A percentile compares a stretch with the other conserved stretches of the same genome.
Conservation (phyloP, 169 alveolate species). For the Plasmodium coatneyi region DNA sequence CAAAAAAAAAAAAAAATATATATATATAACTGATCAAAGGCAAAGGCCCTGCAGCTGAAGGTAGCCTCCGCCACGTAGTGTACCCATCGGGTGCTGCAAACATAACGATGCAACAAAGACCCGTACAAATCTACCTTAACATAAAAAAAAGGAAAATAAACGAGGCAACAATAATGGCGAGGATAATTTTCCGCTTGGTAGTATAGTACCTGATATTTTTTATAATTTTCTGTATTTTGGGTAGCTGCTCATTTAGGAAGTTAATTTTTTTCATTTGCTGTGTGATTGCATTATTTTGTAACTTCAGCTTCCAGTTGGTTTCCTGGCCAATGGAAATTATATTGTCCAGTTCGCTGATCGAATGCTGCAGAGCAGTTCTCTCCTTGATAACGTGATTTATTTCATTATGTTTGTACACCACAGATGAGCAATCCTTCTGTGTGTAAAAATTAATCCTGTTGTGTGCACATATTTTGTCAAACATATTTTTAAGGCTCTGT, state of each 20-base stretch:
- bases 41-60: background rate
- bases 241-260: conserved; percentile 17
- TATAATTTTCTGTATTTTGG: conserved; percentile 59
- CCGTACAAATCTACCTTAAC: conserved; percentile 11
- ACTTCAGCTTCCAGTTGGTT: conserved; percentile 28
- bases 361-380: conserved; percentile 47
- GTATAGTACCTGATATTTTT: conserved; percentile 47
- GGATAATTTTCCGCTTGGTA: conserved; percentile 13
- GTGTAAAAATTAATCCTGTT: conserved; percentile 15
- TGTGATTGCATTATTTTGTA: conserved; percentile 33
- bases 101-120: background rate
- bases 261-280: conserved; percentile 49
- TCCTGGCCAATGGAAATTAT: conserved; percentile 33
- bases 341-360: conserved; percentile 52
- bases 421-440: background rate
- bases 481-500: conserved; percentile 27
- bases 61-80: background rate
- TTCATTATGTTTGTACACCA: background rate
- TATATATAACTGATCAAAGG: conserved; percentile 9
- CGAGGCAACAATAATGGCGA: conserved; percentile 20
- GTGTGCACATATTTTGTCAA: conserved; percentile 23
- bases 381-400: conserved; percentile 54
- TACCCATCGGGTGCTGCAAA: background rate
- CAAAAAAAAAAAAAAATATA: background rate
- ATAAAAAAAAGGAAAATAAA: conserved; percentile 63